Evolutionary conservation across 257 asterid genomes (phyloP).

Genomic region (Solanum corneliomulleri): DNA sequence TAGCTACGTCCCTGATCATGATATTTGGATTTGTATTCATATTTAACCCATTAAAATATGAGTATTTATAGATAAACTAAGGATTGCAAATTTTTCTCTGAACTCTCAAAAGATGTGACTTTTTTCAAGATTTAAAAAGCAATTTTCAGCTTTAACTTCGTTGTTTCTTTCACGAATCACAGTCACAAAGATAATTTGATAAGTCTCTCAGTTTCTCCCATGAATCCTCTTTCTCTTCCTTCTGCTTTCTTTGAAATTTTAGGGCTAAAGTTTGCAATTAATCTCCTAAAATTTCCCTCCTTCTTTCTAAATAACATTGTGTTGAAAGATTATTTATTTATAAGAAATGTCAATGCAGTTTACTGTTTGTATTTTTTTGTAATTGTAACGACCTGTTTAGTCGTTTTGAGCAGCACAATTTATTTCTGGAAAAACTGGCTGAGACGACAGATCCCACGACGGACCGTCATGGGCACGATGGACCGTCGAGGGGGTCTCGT

Average conservation of each 20-base stretch:
- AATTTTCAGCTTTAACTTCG: too few relatives aligned
- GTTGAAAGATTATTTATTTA: not conserved
- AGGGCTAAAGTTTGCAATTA: not conserved
- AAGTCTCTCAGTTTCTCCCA: not conserved
- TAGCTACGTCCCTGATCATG: too few relatives aligned
- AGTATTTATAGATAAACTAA: not conserved
- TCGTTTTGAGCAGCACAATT: too few relatives aligned
- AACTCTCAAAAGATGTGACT: not conserved
- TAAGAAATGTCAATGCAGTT: too few relatives aligned
- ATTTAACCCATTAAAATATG: not conserved
- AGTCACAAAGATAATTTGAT: not conserved
- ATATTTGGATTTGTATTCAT: too few relatives aligned
- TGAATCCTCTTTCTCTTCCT: not conserved
- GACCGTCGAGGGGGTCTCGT: too few relatives aligned
- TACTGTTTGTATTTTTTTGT: too few relatives aligned
- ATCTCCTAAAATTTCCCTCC: not conserved
- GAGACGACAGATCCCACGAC: too few relatives aligned
- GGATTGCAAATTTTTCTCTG: not conserved
- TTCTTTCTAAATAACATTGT: not conserved
- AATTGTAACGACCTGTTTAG: too few relatives aligned
- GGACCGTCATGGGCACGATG: too few relatives aligned
- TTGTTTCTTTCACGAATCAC: not conserved
- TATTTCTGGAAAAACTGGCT: too few relatives aligned
- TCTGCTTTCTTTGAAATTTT: too few relatives aligned
- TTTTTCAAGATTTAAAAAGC: not conserved